Conservation (phyloP, 2,329 filamentous ascomycete species). For the Epichloe uncinata region DNA sequence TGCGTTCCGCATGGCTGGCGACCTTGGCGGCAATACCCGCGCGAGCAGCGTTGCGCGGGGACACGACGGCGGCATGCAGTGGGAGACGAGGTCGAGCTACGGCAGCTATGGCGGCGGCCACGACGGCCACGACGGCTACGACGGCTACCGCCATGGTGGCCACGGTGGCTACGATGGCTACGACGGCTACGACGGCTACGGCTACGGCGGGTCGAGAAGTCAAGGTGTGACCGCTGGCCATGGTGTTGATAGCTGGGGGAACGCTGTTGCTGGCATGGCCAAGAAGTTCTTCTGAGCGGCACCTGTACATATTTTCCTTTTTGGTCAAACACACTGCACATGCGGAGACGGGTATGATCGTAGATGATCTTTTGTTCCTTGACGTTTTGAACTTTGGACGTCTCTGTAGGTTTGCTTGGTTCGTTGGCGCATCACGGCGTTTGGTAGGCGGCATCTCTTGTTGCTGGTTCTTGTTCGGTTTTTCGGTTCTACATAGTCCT, state of each 20-base stretch:
- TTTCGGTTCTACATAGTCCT: no score
- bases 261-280: constrained; percentile 24
- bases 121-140: background rate
- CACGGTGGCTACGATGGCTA: constrained; percentile 15
- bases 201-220: constrained; percentile 12
- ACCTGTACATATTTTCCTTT: background rate
- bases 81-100: constrained; percentile 23
- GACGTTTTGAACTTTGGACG: no score
- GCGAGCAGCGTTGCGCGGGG: constrained; percentile 20
- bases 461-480: no score
- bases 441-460: no score
- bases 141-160: constrained; percentile 12
- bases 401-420: no score
- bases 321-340: no score
- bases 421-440: no score
- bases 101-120: constrained; percentile 1
- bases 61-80: constrained; percentile 22
- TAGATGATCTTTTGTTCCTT: background rate
- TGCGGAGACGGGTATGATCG: no score
- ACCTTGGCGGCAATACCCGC: constrained; percentile 12
- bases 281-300: constrained; percentile 28
- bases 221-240: constrained; percentile 11
- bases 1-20: constrained; percentile 39
- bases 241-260: constrained; percentile 14
- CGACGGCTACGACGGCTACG: constrained; percentile 8